These are phyloP conservation scores for Phytophthora cactorum DNA, from an alignment of 352 stramenopile genomes.

Conservation along the genomic window DNA sequence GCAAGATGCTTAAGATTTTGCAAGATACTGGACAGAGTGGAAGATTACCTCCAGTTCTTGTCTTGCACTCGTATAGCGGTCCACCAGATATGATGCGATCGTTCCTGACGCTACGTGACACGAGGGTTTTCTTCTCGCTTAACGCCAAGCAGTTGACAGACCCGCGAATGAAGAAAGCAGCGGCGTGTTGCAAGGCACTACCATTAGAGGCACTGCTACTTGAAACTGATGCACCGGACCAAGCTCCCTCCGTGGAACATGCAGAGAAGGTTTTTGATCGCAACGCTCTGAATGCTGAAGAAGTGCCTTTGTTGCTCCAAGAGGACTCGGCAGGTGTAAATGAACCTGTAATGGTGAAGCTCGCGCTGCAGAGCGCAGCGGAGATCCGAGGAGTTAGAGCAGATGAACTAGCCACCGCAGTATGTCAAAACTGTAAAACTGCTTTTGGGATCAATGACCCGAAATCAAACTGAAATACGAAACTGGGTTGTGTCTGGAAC, in stretches of 20 bases:
- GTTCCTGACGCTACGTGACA: slow-evolving; percentile 50
- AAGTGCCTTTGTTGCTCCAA: slow-evolving; percentile 25
- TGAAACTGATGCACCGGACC: slow-evolving; percentile 80
- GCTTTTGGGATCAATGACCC: slow-evolving; percentile 44
- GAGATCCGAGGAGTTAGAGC: slow-evolving; percentile 39
- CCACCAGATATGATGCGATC: slow-evolving; percentile 57
- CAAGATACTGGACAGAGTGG: slow-evolving; percentile 12
- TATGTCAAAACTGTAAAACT: slow-evolving; percentile 44
- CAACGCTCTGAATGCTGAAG: not conserved
- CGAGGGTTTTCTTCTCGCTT: slow-evolving; percentile 76
- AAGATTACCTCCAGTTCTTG: slow-evolving; percentile 50
- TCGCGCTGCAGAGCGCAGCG: slow-evolving; percentile 53
- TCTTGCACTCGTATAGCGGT: slow-evolving; percentile 78
- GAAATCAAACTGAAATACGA: slow-evolving; percentile 10
- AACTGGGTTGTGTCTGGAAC: slow-evolving; percentile 6
- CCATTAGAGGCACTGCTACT: slow-evolving; percentile 61
- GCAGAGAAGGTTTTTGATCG: slow-evolving; percentile 20
- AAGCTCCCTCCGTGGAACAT: slow-evolving; percentile 42
- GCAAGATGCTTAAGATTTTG: slow-evolving; percentile 73
- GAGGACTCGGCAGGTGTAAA: slow-evolving; percentile 40
- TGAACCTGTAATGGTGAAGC: slow-evolving; percentile 57
- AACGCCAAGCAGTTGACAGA: slow-evolving; percentile 73
- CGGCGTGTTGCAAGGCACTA: slow-evolving; percentile 43
- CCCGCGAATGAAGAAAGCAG: slow-evolving; percentile 44
- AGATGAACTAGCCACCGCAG: slow-evolving; percentile 42